Evolutionary conservation across 2,329 filamentous ascomycete species (phyloP), one percentile per base, ranked within the genome.

Genomic region (Trichoderma atroviride): DNA sequence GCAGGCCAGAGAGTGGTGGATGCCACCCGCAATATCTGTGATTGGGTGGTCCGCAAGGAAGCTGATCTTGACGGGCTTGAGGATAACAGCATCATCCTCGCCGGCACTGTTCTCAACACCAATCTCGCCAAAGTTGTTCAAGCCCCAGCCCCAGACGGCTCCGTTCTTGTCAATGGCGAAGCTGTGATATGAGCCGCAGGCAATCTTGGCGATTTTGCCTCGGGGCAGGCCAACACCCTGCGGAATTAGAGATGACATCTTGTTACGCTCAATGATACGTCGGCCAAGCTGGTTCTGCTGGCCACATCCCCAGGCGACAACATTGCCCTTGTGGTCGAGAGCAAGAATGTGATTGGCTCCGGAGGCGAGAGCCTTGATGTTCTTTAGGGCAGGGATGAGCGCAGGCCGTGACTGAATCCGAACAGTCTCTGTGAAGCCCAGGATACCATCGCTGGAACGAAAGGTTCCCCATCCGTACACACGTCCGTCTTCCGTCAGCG

Each of bases 391-490:
- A 1, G 87, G 83, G 31, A 93, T 83, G 65, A 88, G 83, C 4
- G 82, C 74, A 2, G 88, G 87, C 0, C 80, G 84, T 16, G 74
- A 74, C 74, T 89, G 88, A 22, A 82, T 78, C 50, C 85, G 82
- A 68, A 85, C 81, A 16, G 81, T 81, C 68, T 86, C 82, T 64
- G 83, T 85, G 77, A 91, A 91, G 59, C 89, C 89, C 43, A 92
- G 86, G 69, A 89, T 87, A 66, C 88, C 88, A 72, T 90, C 87
- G 73, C 81, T 82, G 52, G 82, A 89, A 74, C 91, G 85, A 83
- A 96, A 96, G 14, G 91, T 93, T 50, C 92, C 92, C 92, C 92
- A 96, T 70, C 92, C 92, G 75, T 93, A 96, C 35, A 96, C 89
- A 62, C 87, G 84, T 22, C 92, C 92, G 70, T 91, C 88, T 57